phyloP scores from a whole-genome alignment of 1,139 yeast genomes.

The Candida sp. region DNA sequence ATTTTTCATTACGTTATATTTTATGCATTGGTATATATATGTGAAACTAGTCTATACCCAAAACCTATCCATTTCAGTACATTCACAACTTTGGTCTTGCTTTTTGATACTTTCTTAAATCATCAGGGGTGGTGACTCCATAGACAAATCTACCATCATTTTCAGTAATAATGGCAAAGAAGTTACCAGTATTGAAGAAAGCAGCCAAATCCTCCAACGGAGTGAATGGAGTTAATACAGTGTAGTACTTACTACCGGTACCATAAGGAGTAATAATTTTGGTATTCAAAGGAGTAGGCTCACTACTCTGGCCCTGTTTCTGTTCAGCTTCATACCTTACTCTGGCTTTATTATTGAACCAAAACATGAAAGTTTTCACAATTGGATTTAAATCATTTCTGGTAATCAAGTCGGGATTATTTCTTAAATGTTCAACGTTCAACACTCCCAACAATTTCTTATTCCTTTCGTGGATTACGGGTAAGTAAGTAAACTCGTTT shows the following conservation, averaged over 20 bases:
- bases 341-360: constrained; percentile 40
- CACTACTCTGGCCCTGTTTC: constrained; percentile 7
- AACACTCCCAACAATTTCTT: constrained; percentile 54
- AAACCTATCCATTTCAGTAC: too few species aligned
- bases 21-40: too few species aligned
- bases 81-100: constrained; percentile 44
- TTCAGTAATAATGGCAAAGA: constrained; percentile 59
- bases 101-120: constrained; percentile 49
- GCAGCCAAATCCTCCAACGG: constrained; percentile 54
- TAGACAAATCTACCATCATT: constrained; percentile 52
- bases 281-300: constrained; percentile 21
- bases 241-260: constrained; percentile 28
- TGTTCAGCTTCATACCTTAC: constrained; percentile 25
- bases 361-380: constrained; percentile 39
- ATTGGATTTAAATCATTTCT: constrained; percentile 25
- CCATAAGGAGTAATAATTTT: constrained; percentile 30
- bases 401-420: constrained; percentile 17
- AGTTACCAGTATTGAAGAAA: constrained; percentile 50
- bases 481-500: constrained; percentile 54
- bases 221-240: constrained; percentile 52
- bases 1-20: too few species aligned
- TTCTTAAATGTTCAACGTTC: constrained; percentile 45
- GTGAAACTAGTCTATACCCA: too few species aligned
- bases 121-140: constrained; percentile 67
- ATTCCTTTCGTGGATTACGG: constrained; percentile 51